Percentiles rank a stretch among this genome's conserved stretches.
Conservation (phyloP, 2,329 filamentous ascomycete species). For the Colletotrichum shisoi region DNA sequence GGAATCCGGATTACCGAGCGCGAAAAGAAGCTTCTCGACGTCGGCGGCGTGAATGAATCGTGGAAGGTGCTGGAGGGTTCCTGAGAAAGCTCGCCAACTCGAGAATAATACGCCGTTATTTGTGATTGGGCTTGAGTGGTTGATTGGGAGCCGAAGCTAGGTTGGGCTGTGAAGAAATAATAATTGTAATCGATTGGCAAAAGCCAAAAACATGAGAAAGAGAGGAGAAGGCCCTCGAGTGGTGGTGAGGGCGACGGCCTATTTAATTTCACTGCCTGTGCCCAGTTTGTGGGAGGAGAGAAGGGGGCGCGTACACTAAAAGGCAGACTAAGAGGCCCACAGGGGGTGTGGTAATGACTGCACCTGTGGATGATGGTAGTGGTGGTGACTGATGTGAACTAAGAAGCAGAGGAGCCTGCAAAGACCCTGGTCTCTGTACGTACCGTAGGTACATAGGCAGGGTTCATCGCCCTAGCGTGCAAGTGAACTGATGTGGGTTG, state of each 20-base stretch:
- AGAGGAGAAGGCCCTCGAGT: constrained; percentile 36
- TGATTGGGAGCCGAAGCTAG: constrained; percentile 43
- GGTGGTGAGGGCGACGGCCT: constrained; percentile 42
- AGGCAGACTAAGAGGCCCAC: constrained; percentile 8
- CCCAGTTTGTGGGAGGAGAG: constrained; percentile 31
- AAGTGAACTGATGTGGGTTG: not conserved
- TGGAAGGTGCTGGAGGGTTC: constrained; percentile 46
- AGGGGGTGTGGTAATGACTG: not conserved
- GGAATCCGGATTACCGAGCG: constrained; percentile 46
- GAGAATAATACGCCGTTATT: not conserved
- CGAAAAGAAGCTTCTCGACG: constrained; percentile 40
- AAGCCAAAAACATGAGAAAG: constrained; percentile 49
- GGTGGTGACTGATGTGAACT: no score
- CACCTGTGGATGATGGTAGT: no score
- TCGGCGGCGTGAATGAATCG: constrained; percentile 40
- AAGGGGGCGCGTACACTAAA: constrained; percentile 12
- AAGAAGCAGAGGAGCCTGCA: no score
- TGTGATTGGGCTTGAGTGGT: constrained; percentile 2
- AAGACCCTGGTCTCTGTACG: no score
- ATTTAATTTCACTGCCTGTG: constrained; percentile 32
- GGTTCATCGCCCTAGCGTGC: not conserved
- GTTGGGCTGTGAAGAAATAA: constrained; percentile 29
- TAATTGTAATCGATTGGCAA: constrained; percentile 49
- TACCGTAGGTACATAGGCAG: accelerated
- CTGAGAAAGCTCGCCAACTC: constrained; percentile 42